Percentiles rank a stretch among this genome's conserved stretches.
phyloP scores from a whole-genome alignment of 306 rosid species.

The Prunus fruticosa region DNA sequence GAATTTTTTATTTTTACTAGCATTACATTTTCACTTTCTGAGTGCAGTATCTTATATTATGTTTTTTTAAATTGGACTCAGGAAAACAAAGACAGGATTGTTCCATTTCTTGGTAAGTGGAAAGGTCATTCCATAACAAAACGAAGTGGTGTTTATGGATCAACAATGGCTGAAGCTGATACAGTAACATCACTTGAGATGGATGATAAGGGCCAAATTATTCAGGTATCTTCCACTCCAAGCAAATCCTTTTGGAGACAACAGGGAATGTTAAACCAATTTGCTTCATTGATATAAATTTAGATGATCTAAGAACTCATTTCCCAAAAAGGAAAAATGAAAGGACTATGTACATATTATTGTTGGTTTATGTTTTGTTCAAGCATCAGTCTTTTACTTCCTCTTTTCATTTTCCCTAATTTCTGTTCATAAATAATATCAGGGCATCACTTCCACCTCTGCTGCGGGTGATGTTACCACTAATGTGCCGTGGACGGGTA shows the following conservation, averaged over 20 bases:
- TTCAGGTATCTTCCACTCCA: slow-evolving; percentile 62
- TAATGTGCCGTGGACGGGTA: slow-evolving; percentile 82
- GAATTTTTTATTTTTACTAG: neutral
- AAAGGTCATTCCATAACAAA: slow-evolving; percentile 81
- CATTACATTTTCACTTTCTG: neutral
- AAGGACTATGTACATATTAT: neutral
- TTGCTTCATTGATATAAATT: neutral
- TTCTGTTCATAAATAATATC: slow-evolving; percentile 8
- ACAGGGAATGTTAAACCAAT: neutral
- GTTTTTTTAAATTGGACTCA: slow-evolving; percentile 15
- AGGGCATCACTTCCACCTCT: slow-evolving; percentile 75
- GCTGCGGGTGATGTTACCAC: slow-evolving; percentile 48
- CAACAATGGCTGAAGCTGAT: slow-evolving; percentile 75
- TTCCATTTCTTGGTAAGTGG: slow-evolving; percentile 90
- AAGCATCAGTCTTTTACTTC: neutral
- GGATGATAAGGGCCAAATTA: slow-evolving; percentile 58
- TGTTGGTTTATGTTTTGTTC: neutral
- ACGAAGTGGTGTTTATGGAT: slow-evolving; percentile 94
- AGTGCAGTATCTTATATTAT: neutral
- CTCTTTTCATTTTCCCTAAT: neutral
- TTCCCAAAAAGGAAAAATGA: neutral
- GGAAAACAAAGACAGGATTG: slow-evolving; percentile 48
- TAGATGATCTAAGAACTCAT: neutral
- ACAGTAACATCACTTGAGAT: slow-evolving; percentile 63
- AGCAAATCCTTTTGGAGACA: neutral